phyloP scores from a whole-genome alignment of 2,329 filamentous ascomycete species.

The Apiospora phragmitis region DNA sequence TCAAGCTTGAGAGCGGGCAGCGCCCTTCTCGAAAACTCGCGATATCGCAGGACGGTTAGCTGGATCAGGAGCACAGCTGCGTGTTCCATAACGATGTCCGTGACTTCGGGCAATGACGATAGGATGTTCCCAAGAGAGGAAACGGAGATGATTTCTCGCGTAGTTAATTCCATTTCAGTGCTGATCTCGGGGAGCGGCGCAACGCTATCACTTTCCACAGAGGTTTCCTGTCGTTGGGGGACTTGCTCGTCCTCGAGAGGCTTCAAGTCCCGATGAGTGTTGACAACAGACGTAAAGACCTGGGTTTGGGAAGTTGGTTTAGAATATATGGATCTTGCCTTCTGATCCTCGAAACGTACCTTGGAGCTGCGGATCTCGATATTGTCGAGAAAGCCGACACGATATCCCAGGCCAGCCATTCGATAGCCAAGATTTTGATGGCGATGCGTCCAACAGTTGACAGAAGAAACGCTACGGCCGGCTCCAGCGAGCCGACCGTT shows the following conservation, averaged over 20 bases:
- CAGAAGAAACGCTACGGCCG: background rate
- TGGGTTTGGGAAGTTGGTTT: background rate
- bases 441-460: conserved; percentile 3
- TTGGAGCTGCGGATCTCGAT: conserved; percentile 66
- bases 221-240: background rate
- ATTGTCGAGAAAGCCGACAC: conserved; percentile 63
- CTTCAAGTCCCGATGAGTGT: conserved; percentile 3
- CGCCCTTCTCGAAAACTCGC: background rate
- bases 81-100: background rate
- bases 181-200: background rate
- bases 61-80: background rate
- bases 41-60: background rate
- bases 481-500: conserved; percentile 48
- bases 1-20: background rate
- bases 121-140: background rate
- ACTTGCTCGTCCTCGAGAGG: background rate
- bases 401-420: conserved; percentile 57
- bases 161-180: background rate
- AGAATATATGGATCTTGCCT: conserved; percentile 2
- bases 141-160: background rate
- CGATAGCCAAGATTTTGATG: conserved; percentile 51
- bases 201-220: background rate
- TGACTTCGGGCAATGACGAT: background rate
- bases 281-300: conserved; percentile 15
- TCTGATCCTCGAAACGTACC: conserved; percentile 32